A percentile compares a stretch with the other conserved stretches of the same genome.
These are phyloP conservation scores for Alternaria gansuensis DNA, from an alignment of 2,329 filamentous ascomycete genomes.

Conservation along the genomic window DNA sequence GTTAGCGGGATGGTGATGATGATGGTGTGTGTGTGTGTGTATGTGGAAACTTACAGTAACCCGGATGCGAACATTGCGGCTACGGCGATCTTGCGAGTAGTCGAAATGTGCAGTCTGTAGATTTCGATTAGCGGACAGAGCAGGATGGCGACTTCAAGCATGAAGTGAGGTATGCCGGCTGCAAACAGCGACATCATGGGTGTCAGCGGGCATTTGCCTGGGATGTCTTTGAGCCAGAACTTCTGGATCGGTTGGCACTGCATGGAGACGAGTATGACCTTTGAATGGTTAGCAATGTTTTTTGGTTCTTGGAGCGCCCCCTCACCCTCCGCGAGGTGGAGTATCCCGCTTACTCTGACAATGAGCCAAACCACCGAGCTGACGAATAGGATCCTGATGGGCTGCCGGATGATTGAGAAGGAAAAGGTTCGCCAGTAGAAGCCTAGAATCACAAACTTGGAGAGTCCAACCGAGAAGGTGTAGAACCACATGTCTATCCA, in stretches of 20 bases:
- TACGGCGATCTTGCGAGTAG: conserved; percentile 31
- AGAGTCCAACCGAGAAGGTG: conserved; percentile 36
- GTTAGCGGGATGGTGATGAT: not conserved
- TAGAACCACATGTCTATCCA: conserved; percentile 40
- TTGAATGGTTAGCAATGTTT: not conserved
- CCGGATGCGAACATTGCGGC: conserved; percentile 35
- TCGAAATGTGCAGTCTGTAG: conserved; percentile 28
- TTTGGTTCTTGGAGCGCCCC: not conserved
- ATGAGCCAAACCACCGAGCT: conserved; percentile 29
- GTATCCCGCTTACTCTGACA: conserved; percentile 21
- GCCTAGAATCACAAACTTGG: conserved; percentile 36
- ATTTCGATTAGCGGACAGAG: conserved; percentile 34
- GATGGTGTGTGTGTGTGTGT: not conserved
- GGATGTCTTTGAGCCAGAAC: conserved; percentile 30
- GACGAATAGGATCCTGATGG: conserved; percentile 29
- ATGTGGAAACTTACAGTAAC: conserved; percentile 9
- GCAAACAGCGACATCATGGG: conserved; percentile 33
- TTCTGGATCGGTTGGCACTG: conserved; percentile 35
- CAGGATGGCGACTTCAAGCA: conserved; percentile 34
- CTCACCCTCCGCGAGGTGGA: not conserved
- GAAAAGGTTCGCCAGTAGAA: conserved; percentile 39
- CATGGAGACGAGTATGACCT: conserved; percentile 29
- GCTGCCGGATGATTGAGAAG: conserved; percentile 29
- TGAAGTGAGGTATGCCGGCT: conserved; percentile 32
- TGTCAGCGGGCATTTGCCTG: conserved; percentile 29